Base-by-base conservation (phyloP, 2,329 filamentous ascomycete species). In the Fusarium caatingaense region DNA sequence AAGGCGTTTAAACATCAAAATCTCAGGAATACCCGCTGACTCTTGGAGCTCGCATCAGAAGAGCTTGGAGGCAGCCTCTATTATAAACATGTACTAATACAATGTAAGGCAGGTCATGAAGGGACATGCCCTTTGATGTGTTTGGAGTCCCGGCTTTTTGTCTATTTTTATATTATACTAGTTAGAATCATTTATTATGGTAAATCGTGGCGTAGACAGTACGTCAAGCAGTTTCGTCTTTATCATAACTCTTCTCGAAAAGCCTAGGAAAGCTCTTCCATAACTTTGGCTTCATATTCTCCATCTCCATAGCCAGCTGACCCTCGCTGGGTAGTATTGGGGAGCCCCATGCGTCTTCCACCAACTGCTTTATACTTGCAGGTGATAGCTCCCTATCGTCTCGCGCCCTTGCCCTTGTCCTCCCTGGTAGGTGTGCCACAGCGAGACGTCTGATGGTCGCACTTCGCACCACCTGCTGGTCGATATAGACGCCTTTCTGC, bases 271-370 rank as follows among this genome's bases (percentile, higher is more conserved):
- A 79, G 41, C 62, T 73, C 20, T 66, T 71, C 76, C 76, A 79
- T 18, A 80, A 37, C 64, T 76, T 76, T 9, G 75, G 72, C 32
- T 72, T 78, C 46, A 73, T 71, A 28, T 69, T 60, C 37, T 79
- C 76, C 18, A 80, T 55, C 54, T 78, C 74, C n/a, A 56, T 49
- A 6, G 56, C 40, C 56, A 80, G 53, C 18, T 72, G 66, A 23
- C 62, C 42, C 8, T 64, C 58, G 16, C 58, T 65, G 1, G 78
- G 75, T 2, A 80, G 64, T 30, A 81, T 55, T 45, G 76, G 75
- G 6, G 66, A 72, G 9, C 79, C 79, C 79, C 79, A 81, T 4
- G 79, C 79, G 34, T 75, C 59, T 32, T 80, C 76, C n/a, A 79
- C 64, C 7, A 80, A 60, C 13, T 37, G 34, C 68, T 80, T 79